These are phyloP conservation scores for Erysimum pusillum DNA, from an alignment of 441 rosid species.

Conservation along the genomic window DNA sequence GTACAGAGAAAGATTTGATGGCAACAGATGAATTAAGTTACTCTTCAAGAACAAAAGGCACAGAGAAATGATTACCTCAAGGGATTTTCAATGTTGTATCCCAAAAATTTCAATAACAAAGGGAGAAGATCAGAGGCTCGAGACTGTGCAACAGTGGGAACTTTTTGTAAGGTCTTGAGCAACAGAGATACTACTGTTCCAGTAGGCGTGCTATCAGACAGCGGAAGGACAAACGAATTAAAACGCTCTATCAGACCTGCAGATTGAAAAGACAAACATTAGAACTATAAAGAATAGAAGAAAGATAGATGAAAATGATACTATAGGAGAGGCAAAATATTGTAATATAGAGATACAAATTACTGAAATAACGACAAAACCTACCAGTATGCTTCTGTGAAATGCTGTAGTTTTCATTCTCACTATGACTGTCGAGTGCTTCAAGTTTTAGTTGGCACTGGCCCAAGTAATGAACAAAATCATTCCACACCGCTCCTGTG, in stretches of 20 bases:
- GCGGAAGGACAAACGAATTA: slow-evolving; percentile 58
- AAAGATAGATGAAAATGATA: slow-evolving; percentile 2
- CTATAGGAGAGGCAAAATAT: neutral
- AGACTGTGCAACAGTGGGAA: slow-evolving; percentile 71
- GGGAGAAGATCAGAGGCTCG: slow-evolving; percentile 75
- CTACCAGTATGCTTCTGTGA: slow-evolving; percentile 60
- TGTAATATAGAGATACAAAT: neutral
- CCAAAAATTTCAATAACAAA: slow-evolving; percentile 79
- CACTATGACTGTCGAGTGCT: slow-evolving; percentile 48
- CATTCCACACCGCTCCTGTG: slow-evolving; percentile 67
- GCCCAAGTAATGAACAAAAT: slow-evolving; percentile 59
- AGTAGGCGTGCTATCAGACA: slow-evolving; percentile 64
- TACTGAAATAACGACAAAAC: slow-evolving; percentile 30
- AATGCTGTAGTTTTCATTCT: slow-evolving; percentile 45
- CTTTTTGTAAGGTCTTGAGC: slow-evolving; percentile 81
- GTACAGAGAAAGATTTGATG: slow-evolving; percentile 17
- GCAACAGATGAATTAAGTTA: slow-evolving; percentile 9
- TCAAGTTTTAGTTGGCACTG: slow-evolving; percentile 58
- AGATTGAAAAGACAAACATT: slow-evolving; percentile 43
- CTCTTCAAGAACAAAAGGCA: slow-evolving; percentile 21
- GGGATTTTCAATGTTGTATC: slow-evolving; percentile 62
- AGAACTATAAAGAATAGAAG: slow-evolving; percentile 15
- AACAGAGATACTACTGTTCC: slow-evolving; percentile 65
- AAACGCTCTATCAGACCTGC: slow-evolving; percentile 72
- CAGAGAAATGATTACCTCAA: slow-evolving; percentile 58